Base-by-base conservation (phyloP, 495 filamentous ascomycete genomes). In the Lepidopterella palustris region DNA sequence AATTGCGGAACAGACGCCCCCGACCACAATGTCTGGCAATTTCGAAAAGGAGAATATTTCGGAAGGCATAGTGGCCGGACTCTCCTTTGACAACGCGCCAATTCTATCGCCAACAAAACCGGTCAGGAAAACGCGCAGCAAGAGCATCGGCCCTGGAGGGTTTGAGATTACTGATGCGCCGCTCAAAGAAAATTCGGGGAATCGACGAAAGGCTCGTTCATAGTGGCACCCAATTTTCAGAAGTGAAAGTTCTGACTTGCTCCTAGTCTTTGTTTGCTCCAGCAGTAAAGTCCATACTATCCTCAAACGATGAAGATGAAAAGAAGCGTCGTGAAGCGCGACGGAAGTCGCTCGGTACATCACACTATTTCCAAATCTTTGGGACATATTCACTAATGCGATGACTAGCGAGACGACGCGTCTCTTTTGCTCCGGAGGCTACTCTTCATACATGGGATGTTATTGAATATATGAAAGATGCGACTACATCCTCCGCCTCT, bases 371-470 rank as follows among this genome's bases (percentile, higher is more conserved):
- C 32, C 15, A 18, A 47, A 21, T 27, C 10, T 13, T 6, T 52
- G 5, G 26, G 0, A 4, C 18, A 24, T 57, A 24, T 20, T 28
- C 47, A 57, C 29, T 57, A 25, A 6, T 23, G 20, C n/a, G 25
- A 20, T 25, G 11, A 11, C 27, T 18, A 47, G 31, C 89, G 29
- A 92, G 93, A 72, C 88, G 95, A 66, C 84, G 93, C 58, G 93
- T 99, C 39, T 97, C 92, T 0, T 99, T 99, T 69, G 93, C 93
- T 4, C 93, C 93, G 1, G 93, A 99, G 73, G 93, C 93, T 13
- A 99, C 93, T 8, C 76, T 99, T 29, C 93, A 99, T 70, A 99
- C 93, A 3, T 99, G 95, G 84, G 91, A 97, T 68, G 92, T 96
- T 53, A 82, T 95, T 2, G 92, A 97, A 64, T 86, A 92, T 56